A percentile compares a stretch with the other conserved stretches of the same genome.
These are phyloP conservation scores for Rhizopus arrhizus DNA, from an alignment of 371 early-diverging fungal species.

Conservation along the genomic window DNA sequence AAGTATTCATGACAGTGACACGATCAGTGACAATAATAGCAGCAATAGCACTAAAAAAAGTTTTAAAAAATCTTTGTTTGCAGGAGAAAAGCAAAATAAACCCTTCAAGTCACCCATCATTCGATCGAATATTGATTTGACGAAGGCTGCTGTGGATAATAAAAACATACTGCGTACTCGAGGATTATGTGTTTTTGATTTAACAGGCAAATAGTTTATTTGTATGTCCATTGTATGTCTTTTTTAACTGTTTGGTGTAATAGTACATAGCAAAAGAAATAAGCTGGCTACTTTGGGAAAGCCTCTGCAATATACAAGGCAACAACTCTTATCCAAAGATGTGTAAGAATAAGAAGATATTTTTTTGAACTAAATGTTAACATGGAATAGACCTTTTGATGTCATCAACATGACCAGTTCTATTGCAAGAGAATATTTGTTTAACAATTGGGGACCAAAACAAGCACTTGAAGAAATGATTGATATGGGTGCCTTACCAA, in stretches of 20 bases:
- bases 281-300: slow-evolving; percentile 23
- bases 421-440: slow-evolving; percentile 32
- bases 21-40: no score
- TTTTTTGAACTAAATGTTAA: not conserved
- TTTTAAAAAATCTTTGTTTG: not conserved
- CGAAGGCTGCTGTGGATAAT: slow-evolving; percentile 30
- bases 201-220: slow-evolving; percentile 26
- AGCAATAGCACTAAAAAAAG: not conserved
- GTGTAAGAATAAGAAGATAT: slow-evolving; percentile 20
- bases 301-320: slow-evolving; percentile 18
- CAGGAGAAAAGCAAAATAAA: slow-evolving; percentile 11
- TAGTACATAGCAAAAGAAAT: slow-evolving; percentile 8
- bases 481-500: slow-evolving; percentile 42
- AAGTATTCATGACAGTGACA: no score
- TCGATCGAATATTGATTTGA: slow-evolving; percentile 29
- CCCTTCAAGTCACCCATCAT: slow-evolving; percentile 45
- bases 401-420: slow-evolving; percentile 38
- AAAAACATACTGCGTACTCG: not conserved
- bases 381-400: not conserved
- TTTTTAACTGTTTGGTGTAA: not conserved
- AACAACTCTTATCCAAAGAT: slow-evolving; percentile 20
- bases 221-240: not conserved
- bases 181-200: slow-evolving; percentile 32
- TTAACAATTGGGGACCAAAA: slow-evolving; percentile 49
- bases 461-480: slow-evolving; percentile 48